Evolutionary conservation across 1,139 yeast genomes (phyloP), one percentile per base, ranked within the genome.

Genomic region (Waltiozyma sp.): DNA sequence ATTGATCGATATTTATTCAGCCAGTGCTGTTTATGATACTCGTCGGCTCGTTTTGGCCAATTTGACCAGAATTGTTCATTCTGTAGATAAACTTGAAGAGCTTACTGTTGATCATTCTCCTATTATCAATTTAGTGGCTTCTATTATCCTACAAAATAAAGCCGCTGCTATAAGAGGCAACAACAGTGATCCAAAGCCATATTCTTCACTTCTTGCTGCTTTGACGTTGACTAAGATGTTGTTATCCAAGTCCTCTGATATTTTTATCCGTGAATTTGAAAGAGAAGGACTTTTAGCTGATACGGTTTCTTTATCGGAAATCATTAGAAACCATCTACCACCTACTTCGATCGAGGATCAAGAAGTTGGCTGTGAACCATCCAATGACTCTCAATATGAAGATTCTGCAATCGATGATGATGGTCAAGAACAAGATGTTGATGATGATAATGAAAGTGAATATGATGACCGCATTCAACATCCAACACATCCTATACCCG

Each of bases 231-330:
- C 77, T 1, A 63, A 66, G 21, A 55, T 62, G 3, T 60, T 84
- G 42, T 60, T 77, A 1, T 59, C 60, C 5, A 69, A 70, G 45
- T 63, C 73, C 13, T 73, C 80, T 1, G 61, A 60, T 2, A 49
- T 60, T 1, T 77, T 72, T 43, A 57, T 77, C 13, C 55, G 62
- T 0, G 68, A 69, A 6, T 77, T 87, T 48, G 83, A 75, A 51
- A 72, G 85, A 46, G 93, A 87, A 53, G 96, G 96, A 0, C 62
- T 83, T 21, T 63, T 83, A 11, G 66, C 71, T 16, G 89, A 84
- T 54, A 64, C 74, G 4, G 51, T 54, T 4, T 51, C 55, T 1
- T 49, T 66, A 14, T 41, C 58, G 3, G 57, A 53, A 28, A 43
- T 51, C 7, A 47, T 63, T 36, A 49, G 55, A 38, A 48, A 4